Percentiles rank a stretch among this genome's conserved stretches.
These are phyloP conservation scores for Aureobasidium vineae DNA, from an alignment of 2,329 filamentous ascomycete genomes.

Conservation along the genomic window DNA sequence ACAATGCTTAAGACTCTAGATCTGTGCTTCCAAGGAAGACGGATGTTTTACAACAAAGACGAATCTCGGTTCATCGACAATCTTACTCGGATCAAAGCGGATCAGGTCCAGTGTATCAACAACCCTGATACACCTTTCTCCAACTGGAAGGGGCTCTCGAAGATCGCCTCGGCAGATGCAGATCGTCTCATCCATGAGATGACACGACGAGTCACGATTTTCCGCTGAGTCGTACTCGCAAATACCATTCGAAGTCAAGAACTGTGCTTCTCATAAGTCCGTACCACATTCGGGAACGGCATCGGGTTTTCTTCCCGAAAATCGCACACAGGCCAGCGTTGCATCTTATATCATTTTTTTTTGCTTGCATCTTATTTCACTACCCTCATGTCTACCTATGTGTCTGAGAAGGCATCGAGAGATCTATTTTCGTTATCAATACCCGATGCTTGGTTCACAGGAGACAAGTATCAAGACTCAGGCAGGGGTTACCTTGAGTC, in stretches of 20 bases:
- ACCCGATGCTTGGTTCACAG: constrained; percentile 15
- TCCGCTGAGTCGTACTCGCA: constrained; percentile 3
- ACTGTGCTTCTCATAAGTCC: neutral
- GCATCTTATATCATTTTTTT: neutral
- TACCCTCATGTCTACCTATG: neutral
- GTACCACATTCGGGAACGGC: neutral
- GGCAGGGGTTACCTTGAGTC: neutral
- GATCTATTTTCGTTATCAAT: neutral
- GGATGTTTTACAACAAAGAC: constrained; percentile 34
- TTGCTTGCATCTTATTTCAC: neutral
- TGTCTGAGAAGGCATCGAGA: neutral
- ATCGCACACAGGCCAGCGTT: neutral
- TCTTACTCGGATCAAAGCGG: constrained; percentile 46
- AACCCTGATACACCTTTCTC: constrained; percentile 31
- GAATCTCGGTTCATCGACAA: constrained; percentile 48
- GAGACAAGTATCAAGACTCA: neutral
- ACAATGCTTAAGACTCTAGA: constrained; percentile 45
- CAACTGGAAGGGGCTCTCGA: constrained; percentile 15
- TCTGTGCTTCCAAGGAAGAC: constrained; percentile 46
- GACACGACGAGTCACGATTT: constrained; percentile 20
- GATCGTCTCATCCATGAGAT: constrained; percentile 13
- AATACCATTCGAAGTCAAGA: neutral
- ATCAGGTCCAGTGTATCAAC: constrained; percentile 41
- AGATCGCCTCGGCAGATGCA: constrained; percentile 10
- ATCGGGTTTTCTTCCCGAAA: neutral